Conservation (phyloP, 805 yeast species). For the Starmerella riodocensis region DNA sequence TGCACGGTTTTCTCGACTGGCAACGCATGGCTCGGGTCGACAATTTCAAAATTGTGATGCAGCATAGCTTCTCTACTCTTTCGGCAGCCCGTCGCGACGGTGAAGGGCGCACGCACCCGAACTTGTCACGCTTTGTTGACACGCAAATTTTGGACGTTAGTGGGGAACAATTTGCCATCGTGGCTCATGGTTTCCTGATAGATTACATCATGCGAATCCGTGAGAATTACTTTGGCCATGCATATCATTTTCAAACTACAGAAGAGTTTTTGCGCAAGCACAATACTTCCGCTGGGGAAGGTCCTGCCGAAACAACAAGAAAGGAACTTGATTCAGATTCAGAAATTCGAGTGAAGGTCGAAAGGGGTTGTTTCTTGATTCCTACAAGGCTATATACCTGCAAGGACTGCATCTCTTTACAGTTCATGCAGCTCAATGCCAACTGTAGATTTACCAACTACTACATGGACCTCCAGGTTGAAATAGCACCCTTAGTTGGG, state of each 20-base stretch:
- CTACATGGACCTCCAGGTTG: constrained; percentile 77
- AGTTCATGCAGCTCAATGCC: constrained; percentile 52
- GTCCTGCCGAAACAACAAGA: constrained; percentile 10
- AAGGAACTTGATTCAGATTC: constrained; percentile 62
- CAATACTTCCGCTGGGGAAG: not conserved
- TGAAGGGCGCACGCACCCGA: constrained; percentile 26
- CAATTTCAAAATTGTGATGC: constrained; percentile 49
- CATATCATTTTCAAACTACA: constrained; percentile 66
- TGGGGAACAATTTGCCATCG: constrained; percentile 54
- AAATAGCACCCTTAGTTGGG: constrained; percentile 46
- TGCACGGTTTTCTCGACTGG: constrained; percentile 51
- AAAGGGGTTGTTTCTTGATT: constrained; percentile 55
- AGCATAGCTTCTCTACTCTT: constrained; percentile 42
- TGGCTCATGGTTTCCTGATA: constrained; percentile 67
- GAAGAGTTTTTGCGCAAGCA: constrained; percentile 46
- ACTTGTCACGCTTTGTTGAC: constrained; percentile 35
- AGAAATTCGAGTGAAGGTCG: constrained; percentile 54
- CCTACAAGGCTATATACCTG: constrained; percentile 64
- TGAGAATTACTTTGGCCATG: constrained; percentile 86
- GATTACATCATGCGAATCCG: constrained; percentile 61
- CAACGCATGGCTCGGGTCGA: constrained; percentile 55
- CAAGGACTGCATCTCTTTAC: constrained; percentile 45
- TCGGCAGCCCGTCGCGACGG: constrained; percentile 31
- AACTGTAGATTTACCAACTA: constrained; percentile 81
- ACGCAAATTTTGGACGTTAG: constrained; percentile 49